Conservation (phyloP, 176 grass and related monocot species). For the Cenchrus fungigraminus region DNA sequence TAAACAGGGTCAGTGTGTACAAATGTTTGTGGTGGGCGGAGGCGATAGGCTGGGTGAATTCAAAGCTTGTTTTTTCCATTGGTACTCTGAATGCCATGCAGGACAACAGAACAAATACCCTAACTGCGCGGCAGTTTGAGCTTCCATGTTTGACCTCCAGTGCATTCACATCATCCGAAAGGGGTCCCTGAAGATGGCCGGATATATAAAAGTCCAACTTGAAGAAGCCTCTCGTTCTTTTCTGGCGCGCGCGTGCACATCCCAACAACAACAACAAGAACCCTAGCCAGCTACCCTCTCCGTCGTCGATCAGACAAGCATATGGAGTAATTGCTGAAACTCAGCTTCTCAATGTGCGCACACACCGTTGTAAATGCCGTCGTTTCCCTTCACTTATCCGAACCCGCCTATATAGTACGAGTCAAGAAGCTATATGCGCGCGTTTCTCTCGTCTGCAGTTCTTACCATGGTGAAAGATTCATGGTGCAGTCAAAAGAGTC, state of each 20-base stretch:
- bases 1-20: too few relatives aligned
- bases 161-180: slow-evolving; percentile 12
- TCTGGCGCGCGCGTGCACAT: neutral
- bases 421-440: neutral
- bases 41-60: too few relatives aligned
- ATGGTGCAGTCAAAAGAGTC: too few relatives aligned
- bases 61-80: too few relatives aligned
- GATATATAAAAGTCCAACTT: slow-evolving; percentile 5
- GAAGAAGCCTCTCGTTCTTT: neutral
- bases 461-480: neutral
- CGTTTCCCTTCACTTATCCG: slow-evolving; percentile 11
- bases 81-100: neutral
- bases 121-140: slow-evolving; percentile 5
- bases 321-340: slow-evolving; percentile 15
- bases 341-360: slow-evolving; percentile 21
- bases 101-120: neutral
- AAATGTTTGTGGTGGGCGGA: too few relatives aligned
- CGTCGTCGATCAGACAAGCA: neutral
- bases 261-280: neutral
- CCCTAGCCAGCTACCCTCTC: neutral
- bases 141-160: slow-evolving; percentile 16
- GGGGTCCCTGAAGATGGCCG: slow-evolving; percentile 20
- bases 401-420: neutral
- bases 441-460: neutral
- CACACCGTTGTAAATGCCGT: slow-evolving; percentile 4